phyloP scores from a whole-genome alignment of 306 rosid species.

The Hippophae gyantsensis region DNA sequence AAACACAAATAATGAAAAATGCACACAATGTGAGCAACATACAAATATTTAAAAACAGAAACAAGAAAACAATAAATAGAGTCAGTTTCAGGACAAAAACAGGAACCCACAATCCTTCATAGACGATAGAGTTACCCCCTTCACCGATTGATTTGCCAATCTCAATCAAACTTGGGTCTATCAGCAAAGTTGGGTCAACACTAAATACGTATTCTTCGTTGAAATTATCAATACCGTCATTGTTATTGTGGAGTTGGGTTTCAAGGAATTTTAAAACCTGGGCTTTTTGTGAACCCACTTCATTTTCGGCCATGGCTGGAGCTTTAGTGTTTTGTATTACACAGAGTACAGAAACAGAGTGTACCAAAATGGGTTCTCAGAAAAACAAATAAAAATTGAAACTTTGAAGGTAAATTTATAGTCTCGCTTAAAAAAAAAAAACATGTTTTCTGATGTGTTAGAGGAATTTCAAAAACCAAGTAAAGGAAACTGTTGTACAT shows the following conservation, averaged over 20 bases:
- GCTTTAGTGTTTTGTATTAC: conserved; percentile 18
- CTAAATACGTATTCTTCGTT: conserved; percentile 25
- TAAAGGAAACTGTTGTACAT: conserved; percentile 11
- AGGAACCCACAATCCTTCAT: conserved; percentile 44
- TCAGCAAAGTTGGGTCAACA: conserved; percentile 27
- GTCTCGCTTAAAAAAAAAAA: background rate
- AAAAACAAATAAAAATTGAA: background rate
- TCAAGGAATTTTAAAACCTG: no score
- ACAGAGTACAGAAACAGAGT: conserved; percentile 10
- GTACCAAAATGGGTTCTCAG: background rate
- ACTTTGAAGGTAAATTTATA: background rate
- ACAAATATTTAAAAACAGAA: conserved; percentile 2
- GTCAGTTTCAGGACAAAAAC: background rate
- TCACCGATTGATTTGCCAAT: conserved; percentile 25
- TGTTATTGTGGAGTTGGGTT: background rate
- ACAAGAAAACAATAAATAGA: background rate
- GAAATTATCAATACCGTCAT: background rate
- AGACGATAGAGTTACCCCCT: conserved; percentile 31
- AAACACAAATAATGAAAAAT: conserved; percentile 12
- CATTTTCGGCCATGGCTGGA: conserved; percentile 26
- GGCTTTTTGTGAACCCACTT: background rate
- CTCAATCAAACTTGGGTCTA: conserved; percentile 19
- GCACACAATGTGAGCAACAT: conserved; percentile 23
- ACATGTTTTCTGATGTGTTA: background rate
- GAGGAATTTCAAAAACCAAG: conserved; percentile 10